A percentile compares a stretch with the other conserved stretches of the same genome.
Conservation (phyloP, 495 filamentous ascomycete genomes). For the Aspergillus sclerotioniger region DNA sequence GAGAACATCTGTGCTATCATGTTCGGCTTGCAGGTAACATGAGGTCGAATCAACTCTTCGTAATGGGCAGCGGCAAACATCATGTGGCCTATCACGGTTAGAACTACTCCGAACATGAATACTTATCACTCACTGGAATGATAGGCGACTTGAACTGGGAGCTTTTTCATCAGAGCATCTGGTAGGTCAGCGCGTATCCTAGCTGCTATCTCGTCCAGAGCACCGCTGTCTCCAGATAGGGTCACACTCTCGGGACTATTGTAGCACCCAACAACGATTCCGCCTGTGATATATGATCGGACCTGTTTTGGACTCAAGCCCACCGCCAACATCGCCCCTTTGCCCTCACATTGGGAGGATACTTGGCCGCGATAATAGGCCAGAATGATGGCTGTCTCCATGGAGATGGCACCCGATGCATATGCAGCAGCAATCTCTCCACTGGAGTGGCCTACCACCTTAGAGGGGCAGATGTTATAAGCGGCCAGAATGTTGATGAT, state of each 20-base stretch:
- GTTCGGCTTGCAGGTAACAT: not conserved
- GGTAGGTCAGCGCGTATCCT: not conserved
- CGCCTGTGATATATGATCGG: slow-evolving; percentile 5
- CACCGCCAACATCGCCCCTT: slow-evolving; percentile 35
- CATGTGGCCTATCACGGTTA: slow-evolving; percentile 17
- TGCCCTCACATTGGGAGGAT: not conserved
- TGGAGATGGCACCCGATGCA: slow-evolving; percentile 14
- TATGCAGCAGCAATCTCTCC: slow-evolving; percentile 27
- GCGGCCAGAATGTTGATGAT: slow-evolving; percentile 8
- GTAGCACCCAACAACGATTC: slow-evolving; percentile 13
- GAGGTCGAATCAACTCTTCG: slow-evolving; percentile 20
- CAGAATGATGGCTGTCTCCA: slow-evolving; percentile 10
- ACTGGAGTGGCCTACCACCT: slow-evolving; percentile 20
- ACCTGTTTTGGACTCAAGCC: slow-evolving; percentile 26
- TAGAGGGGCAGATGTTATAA: slow-evolving; percentile 9
- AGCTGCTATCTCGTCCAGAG: slow-evolving; percentile 23
- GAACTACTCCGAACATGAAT: slow-evolving; percentile 15
- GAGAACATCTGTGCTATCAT: slow-evolving; percentile 25
- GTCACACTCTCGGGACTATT: slow-evolving; percentile 25
- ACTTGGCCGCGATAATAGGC: slow-evolving; percentile 19
- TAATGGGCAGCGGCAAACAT: slow-evolving; percentile 10
- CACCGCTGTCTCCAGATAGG: slow-evolving; percentile 28
- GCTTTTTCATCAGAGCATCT: slow-evolving; percentile 20
- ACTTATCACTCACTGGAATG: slow-evolving; percentile 29
- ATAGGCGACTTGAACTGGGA: slow-evolving; percentile 45